A percentile compares a stretch with the other conserved stretches of the same genome.
Evolutionary conservation across 805 yeast species (phyloP).

Genomic region (Saccharomycopsis capsularis): DNA sequence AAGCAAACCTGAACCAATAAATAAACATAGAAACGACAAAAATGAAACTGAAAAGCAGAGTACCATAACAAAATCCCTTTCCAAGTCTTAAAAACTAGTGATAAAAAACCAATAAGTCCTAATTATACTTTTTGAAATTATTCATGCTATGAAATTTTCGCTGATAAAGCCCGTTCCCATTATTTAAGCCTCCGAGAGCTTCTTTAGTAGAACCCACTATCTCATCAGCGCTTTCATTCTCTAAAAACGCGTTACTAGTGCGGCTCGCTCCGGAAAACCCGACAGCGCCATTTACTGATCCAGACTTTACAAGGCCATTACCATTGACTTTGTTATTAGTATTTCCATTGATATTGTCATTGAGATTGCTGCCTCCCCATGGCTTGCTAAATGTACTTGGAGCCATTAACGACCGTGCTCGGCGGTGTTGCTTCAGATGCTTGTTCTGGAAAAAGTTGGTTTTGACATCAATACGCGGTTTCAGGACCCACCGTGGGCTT

Average conservation of each 20-base stretch:
- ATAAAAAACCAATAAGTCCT: no score
- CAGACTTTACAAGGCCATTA: not conserved
- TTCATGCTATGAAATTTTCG: conserved; percentile 12
- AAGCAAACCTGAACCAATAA: no score
- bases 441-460: conserved; percentile 6
- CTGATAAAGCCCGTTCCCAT: conserved; percentile 3
- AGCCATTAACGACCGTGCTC: conserved; percentile 9
- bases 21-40: no score
- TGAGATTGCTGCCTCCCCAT: no score
- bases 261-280: not conserved
- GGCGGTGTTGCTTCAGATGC: conserved; percentile 3
- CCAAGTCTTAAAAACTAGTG: no score
- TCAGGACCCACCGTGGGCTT: conserved; percentile 19
- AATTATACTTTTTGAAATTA: conserved; percentile 6
- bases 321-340: no score
- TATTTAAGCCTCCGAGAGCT: no score
- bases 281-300: not conserved
- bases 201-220: no score
- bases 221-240: no score
- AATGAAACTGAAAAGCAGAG: no score
- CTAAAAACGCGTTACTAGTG: not conserved
- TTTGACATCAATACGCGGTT: conserved; percentile 19
- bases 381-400: not conserved
- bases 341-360: no score
- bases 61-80: no score